Evolutionary conservation across 495 filamentous ascomycete species (phyloP).

Genomic region (Penicillium pulvis): DNA sequence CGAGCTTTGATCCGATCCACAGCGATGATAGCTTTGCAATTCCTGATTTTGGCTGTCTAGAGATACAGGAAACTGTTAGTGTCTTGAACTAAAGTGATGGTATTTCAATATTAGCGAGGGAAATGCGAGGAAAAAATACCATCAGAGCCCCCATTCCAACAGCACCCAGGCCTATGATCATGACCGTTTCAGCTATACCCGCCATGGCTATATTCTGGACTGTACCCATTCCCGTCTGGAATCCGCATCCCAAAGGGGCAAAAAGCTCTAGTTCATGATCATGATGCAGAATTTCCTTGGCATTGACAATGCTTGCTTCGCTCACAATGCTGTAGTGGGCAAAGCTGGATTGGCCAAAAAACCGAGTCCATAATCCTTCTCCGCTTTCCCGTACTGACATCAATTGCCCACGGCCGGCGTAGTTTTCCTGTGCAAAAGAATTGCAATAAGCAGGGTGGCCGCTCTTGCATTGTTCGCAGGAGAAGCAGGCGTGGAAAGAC

Average conservation of each 20-base stretch:
- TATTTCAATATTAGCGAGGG: no score
- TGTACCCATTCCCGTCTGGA: not conserved
- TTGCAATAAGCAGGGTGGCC: not conserved
- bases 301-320: not conserved
- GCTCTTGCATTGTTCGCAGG: not conserved
- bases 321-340: not conserved
- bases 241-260: not conserved
- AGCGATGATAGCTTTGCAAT: not conserved
- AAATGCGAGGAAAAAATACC: not conserved
- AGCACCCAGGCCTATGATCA: not conserved
- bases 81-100: no score
- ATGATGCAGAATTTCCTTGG: not conserved
- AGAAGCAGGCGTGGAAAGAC: not conserved
- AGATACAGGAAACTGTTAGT: no score
- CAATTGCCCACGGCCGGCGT: not conserved
- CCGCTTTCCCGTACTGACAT: not conserved
- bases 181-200: not conserved
- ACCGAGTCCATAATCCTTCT: not conserved
- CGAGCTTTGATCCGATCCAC: not conserved
- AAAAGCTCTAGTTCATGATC: not conserved
- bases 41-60: not conserved
- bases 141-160: not conserved
- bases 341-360: not conserved
- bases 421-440: not conserved
- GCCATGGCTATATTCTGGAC: not conserved